A percentile compares a stretch with the other conserved stretches of the same genome.
Evolutionary conservation across 306 rosid genomes (phyloP).

Genomic region (Leucaena leucocephala): DNA sequence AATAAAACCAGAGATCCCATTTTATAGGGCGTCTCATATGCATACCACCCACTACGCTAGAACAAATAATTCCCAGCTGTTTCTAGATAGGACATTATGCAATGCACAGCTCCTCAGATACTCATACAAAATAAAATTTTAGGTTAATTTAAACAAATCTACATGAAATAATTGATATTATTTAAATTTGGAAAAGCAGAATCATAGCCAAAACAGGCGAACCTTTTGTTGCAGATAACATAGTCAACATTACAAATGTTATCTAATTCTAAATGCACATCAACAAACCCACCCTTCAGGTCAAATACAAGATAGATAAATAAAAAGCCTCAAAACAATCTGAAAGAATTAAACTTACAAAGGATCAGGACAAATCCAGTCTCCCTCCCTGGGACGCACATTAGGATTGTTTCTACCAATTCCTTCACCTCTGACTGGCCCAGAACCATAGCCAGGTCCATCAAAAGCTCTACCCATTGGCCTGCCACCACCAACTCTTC

Average conservation of each 20-base stretch:
- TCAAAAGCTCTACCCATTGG: conserved; percentile 74
- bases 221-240: neutral
- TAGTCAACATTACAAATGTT: neutral
- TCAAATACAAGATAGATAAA: neutral
- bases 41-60: neutral
- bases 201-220: neutral
- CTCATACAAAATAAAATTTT: neutral
- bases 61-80: neutral
- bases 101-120: too few species aligned
- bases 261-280: conserved; percentile 9
- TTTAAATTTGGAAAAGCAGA: neutral
- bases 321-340: conserved; percentile 15
- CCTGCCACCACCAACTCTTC: conserved; percentile 70
- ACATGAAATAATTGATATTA: neutral
- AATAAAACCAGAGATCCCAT: neutral
- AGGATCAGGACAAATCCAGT: conserved; percentile 86
- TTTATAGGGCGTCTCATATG: neutral
- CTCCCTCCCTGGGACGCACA: conserved; percentile 93
- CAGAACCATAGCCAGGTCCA: conserved; percentile 63
- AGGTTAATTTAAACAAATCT: neutral
- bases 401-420: conserved; percentile 75
- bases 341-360: conserved; percentile 55
- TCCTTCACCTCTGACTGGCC: conserved; percentile 73
- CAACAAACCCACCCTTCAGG: neutral
- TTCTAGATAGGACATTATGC: neutral